Base-by-base conservation (phyloP, 2,329 filamentous ascomycete species). In the Talaromyces sp. region DNA sequence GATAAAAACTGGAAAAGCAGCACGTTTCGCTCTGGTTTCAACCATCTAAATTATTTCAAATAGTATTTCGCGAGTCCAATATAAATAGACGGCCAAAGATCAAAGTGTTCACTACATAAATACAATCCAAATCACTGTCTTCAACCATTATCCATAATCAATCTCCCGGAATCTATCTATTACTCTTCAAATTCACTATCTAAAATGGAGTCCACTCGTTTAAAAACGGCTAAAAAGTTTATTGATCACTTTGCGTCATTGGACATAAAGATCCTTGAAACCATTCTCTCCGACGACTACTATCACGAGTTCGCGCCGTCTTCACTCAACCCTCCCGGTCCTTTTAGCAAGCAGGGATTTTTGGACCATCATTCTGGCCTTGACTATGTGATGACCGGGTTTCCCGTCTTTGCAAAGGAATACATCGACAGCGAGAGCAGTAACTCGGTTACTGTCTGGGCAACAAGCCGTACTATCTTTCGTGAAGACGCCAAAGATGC, bases 361-460 rank as follows among this genome's bases (percentile, higher is more conserved):
- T 30, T 28, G 9, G 44, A 57, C 19, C 66, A 67, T 52, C 17
- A 64, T 28, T 25, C 32, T 25, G 53, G 47, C 25, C 36, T 67
- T 30, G 58, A 61, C 30, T 30, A 54, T 9, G 51, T 59, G 6
- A 58, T 66, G 52, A 19, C 30, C 22, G 58, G 53, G 4, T 63
- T 66, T 30, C 65, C 63, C 22, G 65, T 67, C n/a, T 58, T 56
- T 1, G 33, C 63, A 27, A 64, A 64, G 44, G 56, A 65, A 51
- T 57, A 63, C 13, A 63, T 61, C n/a, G 62, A 66, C 22, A 52
- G 36, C 25, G 61, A 63, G 17, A 58, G 36, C 17, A 32, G 27
- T 11, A 68, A 68, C 28, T 63, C 67, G 28, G 68, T 74, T 42
- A 68, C 67, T 17, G 61, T 71, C 28, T 73, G 70, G 70, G 68